Base-by-base conservation (phyloP, 2,329 filamentous ascomycete species). In the Paraconiothyrium brasiliense region DNA sequence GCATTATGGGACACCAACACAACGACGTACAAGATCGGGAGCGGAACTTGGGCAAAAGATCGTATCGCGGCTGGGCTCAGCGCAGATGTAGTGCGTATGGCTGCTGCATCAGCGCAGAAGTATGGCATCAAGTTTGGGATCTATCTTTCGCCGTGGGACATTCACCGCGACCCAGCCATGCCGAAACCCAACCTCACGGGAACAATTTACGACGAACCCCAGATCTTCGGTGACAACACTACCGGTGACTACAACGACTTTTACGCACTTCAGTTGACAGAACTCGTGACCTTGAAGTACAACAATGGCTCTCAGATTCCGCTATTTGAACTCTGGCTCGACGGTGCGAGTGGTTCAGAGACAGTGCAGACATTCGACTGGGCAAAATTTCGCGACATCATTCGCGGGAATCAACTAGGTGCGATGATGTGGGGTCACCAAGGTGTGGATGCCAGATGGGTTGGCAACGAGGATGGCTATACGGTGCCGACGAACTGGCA, bases 71-170 rank as follows among this genome's bases (percentile, higher is more conserved):
- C 61, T 8, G 73, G 71, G 0, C 64, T 76, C 8, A 70, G 70
- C 11, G 64, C 74, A 14, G 71, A 78, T 48, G 68, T 78, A 4
- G 76, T 78, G 6, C 67, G 68, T 16, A 66, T 78, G 63, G 75
- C 75, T 8, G 76, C 76, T 10, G 65, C 57, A 8, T 76, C 74
- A 1, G 75, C 74, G 11, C 71, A 71, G 54, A 76, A 75, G 59
- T 67, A 69, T 39, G 72, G 70, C n/a, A 70, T 78, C 60, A 71
- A 71, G 24, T 78, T 78, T 49, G 75, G 76, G 30, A 71, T 78
- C 8, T 78, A 78, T 46, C 63, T 79, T 4, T 76, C 72, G 4
- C 76, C 76, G 1, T 79, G 76, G 76, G 76, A 79, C 56, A 78
- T 78, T 44, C 74, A 78, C 62, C 76, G 75, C 20, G 76, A 78